phyloP scores from a whole-genome alignment of 2,329 filamentous ascomycete genomes.

The Cucurbitaria berberidis region DNA sequence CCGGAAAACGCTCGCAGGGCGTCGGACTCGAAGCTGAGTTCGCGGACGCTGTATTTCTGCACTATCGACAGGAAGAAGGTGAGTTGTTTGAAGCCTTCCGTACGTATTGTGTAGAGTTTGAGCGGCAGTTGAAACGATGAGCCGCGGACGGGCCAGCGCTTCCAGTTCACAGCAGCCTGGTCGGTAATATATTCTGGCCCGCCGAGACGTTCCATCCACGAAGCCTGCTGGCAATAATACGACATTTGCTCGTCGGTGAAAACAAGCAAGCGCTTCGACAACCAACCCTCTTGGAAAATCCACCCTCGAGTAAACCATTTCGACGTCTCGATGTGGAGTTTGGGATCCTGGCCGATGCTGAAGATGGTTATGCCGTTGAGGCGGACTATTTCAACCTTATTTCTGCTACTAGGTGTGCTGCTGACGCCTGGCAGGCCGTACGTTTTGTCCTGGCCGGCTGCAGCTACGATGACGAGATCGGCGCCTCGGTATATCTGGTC shows the following conservation, averaged over 20 bases:
- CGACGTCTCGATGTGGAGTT: background rate
- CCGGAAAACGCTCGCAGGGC: too few relatives aligned
- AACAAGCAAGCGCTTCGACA: background rate
- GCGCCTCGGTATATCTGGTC: background rate
- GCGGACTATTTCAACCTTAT: background rate
- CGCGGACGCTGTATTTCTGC: too few relatives aligned
- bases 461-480: background rate
- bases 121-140: too few relatives aligned
- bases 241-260: background rate
- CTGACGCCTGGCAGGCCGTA: background rate
- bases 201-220: too few relatives aligned
- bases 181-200: too few relatives aligned
- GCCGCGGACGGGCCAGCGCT: too few relatives aligned
- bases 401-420: background rate
- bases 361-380: too few relatives aligned
- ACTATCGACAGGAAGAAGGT: too few relatives aligned
- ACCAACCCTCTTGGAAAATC: background rate
- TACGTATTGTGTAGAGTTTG: too few relatives aligned
- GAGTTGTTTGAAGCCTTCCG: too few relatives aligned
- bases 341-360: background rate
- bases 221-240: background rate
- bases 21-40: too few relatives aligned
- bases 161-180: too few relatives aligned
- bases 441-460: background rate
- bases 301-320: background rate